These are phyloP conservation scores for Ceratobasidium papillatum DNA, from an alignment of 1,284 basidiomycete species.

Conservation along the genomic window DNA sequence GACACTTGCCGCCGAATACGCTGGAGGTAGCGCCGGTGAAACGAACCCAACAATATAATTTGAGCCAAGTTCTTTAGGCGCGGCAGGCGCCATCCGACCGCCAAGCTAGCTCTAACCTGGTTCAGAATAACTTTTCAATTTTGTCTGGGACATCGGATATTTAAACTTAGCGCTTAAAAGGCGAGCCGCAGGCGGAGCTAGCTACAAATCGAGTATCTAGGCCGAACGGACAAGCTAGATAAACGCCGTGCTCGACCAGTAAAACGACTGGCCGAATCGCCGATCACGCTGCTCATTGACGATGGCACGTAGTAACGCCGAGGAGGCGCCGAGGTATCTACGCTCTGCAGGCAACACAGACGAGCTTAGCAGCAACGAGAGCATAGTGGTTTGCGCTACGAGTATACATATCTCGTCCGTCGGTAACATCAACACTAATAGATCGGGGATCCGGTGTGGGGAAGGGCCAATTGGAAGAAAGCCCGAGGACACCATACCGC, in stretches of 20 bases:
- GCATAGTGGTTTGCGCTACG: neutral
- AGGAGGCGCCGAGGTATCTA: neutral
- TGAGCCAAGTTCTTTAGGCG: neutral
- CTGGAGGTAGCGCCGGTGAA: neutral
- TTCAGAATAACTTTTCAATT: neutral
- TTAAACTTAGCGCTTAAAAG: neutral
- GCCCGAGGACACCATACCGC: neutral
- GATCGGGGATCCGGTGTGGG: neutral
- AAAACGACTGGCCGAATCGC: neutral
- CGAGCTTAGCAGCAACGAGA: neutral
- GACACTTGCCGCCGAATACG: neutral
- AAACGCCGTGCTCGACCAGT: neutral
- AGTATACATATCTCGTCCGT: neutral
- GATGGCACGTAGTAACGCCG: neutral
- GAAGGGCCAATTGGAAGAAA: constrained; percentile 29
- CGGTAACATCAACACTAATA: neutral
- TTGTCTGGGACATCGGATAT: neutral
- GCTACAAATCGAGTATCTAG: neutral
- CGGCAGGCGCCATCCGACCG: too few species aligned
- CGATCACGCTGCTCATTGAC: neutral
- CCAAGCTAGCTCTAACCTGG: too few species aligned
- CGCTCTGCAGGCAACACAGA: neutral
- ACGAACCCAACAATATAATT: neutral
- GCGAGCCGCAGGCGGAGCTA: neutral
- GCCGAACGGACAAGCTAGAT: neutral